Evolutionary conservation across 2,329 filamentous ascomycete species (phyloP).

Genomic region (Aspergillus aculeatus): DNA sequence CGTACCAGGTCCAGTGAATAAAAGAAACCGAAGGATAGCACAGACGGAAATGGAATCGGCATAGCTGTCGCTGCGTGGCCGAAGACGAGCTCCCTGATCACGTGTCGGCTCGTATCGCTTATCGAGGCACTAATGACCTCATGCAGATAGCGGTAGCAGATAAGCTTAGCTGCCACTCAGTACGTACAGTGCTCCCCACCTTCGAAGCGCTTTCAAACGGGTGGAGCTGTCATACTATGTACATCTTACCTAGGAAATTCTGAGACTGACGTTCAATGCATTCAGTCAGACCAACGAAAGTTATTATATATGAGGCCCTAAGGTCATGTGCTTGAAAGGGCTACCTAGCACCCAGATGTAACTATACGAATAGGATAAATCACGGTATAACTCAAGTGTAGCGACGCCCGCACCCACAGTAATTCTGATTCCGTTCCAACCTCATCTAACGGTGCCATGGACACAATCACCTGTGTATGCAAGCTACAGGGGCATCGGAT

Average conservation of each 20-base stretch:
- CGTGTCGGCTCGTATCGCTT: slow-evolving; percentile 24
- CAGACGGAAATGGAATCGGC: not conserved
- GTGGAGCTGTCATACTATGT: too few relatives aligned
- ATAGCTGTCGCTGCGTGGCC: slow-evolving; percentile 28
- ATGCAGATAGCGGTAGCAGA: not conserved
- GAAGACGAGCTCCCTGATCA: slow-evolving; percentile 30
- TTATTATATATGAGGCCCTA: too few relatives aligned
- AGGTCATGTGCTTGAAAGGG: not conserved
- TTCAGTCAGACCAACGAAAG: too few relatives aligned
- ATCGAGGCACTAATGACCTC: slow-evolving; percentile 15
- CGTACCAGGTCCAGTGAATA: too few relatives aligned
- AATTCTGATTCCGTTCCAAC: not conserved
- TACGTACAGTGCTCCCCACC: not conserved
- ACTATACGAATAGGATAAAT: too few relatives aligned
- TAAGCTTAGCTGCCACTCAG: not conserved
- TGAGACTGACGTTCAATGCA: too few relatives aligned
- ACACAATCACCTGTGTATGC: too few relatives aligned
- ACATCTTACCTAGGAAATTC: too few relatives aligned
- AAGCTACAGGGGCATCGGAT: too few relatives aligned
- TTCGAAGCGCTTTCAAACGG: not conserved
- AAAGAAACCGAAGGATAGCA: not conserved
- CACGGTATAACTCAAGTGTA: too few relatives aligned
- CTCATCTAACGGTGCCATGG: too few relatives aligned
- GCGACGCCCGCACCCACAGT: too few relatives aligned
- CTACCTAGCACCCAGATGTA: not conserved